Evolutionary conservation across 2,329 filamentous ascomycete genomes (phyloP).

Genomic region (Ascomycota sp.): DNA sequence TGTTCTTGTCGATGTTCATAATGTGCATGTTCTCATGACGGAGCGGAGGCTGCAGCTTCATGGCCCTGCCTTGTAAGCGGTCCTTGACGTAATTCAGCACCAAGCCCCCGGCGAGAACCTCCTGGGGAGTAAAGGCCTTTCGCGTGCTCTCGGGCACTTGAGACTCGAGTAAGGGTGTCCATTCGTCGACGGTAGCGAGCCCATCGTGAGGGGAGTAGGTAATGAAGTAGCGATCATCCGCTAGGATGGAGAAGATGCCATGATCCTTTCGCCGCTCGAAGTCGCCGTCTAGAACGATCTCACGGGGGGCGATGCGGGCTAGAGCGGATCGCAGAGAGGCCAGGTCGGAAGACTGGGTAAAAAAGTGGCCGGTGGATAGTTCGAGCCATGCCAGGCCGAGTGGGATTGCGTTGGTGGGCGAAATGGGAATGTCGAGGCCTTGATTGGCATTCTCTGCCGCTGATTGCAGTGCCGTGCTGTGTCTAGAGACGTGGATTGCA

Average conservation of each 20-base stretch:
- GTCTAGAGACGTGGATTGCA: conserved; percentile 40
- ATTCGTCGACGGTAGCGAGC: conserved; percentile 35
- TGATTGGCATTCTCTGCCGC: neutral
- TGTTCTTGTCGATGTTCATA: conserved; percentile 86
- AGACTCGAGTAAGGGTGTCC: conserved; percentile 59
- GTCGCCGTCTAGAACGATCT: conserved; percentile 58
- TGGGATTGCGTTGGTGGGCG: conserved; percentile 6
- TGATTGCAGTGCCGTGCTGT: no score
- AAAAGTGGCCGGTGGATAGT: conserved; percentile 85
- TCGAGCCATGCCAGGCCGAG: conserved; percentile 87
- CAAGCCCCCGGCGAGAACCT: conserved; percentile 57
- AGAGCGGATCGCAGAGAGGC: conserved; percentile 58
- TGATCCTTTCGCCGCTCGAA: conserved; percentile 37
- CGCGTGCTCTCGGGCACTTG: conserved; percentile 34
- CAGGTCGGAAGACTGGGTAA: conserved; percentile 56
- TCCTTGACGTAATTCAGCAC: conserved; percentile 72
- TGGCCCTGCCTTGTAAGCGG: conserved; percentile 53
- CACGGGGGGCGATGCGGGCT: conserved; percentile 63
- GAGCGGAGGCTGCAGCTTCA: conserved; percentile 68
- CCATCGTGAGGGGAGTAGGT: conserved; percentile 41
- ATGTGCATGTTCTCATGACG: conserved; percentile 54
- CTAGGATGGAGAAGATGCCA: conserved; percentile 44
- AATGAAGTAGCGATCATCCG: conserved; percentile 55
- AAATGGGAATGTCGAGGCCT: conserved; percentile 1
- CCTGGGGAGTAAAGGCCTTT: conserved; percentile 40